phyloP scores from a whole-genome alignment of 75 land plant species.

The Chamaecyparis obtusa region DNA sequence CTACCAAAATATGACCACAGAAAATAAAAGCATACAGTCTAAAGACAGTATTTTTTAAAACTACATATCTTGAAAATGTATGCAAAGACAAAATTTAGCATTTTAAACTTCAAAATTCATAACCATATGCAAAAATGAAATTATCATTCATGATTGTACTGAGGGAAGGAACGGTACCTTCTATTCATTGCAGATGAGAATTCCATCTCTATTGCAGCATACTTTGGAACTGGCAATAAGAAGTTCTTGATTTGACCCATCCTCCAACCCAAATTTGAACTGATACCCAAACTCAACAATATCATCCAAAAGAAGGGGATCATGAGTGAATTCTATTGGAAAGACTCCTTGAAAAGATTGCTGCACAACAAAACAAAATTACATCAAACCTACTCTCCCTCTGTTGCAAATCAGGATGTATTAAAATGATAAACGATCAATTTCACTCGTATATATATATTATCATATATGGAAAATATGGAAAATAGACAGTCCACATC shows the following conservation, averaged over 20 bases:
- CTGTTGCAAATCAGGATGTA: background rate
- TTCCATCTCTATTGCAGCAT: constrained; percentile 29
- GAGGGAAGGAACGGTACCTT: constrained; percentile 24
- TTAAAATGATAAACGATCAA: no score
- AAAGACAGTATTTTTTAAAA: no score
- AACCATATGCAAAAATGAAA: background rate
- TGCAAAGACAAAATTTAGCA: no score
- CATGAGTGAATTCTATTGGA: constrained; percentile 46
- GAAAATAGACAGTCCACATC: no score
- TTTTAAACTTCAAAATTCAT: background rate
- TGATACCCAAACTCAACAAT: constrained; percentile 36
- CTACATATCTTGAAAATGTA: no score
- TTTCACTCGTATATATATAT: no score
- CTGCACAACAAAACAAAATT: constrained; percentile 23
- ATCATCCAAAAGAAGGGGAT: constrained; percentile 28
- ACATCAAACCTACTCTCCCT: constrained; percentile 3
- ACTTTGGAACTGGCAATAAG: constrained; percentile 40
- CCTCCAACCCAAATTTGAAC: constrained; percentile 43
- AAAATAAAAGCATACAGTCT: no score
- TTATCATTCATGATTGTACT: background rate
- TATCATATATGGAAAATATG: background rate
- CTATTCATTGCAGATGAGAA: constrained; percentile 56
- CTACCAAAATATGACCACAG: no score
- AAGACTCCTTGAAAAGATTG: constrained; percentile 48
- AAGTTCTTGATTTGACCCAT: constrained; percentile 46